These are phyloP conservation scores for Chalciporus sphaerocephalus DNA, from an alignment of 768 basidiomycete genomes.

Conservation along the genomic window DNA sequence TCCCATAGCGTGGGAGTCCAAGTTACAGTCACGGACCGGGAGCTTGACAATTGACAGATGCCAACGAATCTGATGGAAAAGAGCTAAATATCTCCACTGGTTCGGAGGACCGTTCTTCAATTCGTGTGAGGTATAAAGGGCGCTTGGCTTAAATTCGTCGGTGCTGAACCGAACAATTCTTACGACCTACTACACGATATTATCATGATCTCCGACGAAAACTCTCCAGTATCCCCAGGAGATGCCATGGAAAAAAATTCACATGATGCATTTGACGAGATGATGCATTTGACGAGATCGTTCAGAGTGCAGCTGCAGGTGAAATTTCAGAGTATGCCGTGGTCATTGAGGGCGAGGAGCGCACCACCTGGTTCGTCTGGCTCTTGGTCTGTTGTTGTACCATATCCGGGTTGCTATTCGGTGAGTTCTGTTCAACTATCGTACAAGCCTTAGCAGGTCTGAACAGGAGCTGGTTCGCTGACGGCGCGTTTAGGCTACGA, in stretches of 20 bases:
- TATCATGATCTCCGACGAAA: not conserved
- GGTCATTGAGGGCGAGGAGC: constrained; percentile 61
- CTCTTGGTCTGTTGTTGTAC: constrained; percentile 70
- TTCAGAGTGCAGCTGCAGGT: constrained; percentile 25
- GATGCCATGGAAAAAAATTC: constrained; percentile 5
- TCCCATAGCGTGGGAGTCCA: too few species aligned
- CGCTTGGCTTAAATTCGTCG: not conserved
- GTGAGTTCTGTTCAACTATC: constrained; percentile 37
- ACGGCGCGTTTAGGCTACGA: constrained; percentile 56
- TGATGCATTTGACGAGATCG: constrained; percentile 15
- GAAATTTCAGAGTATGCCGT: constrained; percentile 59
- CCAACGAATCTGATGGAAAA: too few species aligned
- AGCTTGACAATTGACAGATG: too few species aligned
- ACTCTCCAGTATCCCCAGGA: not conserved
- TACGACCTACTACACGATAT: not conserved
- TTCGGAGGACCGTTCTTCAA: not conserved
- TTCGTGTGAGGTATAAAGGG: too few species aligned
- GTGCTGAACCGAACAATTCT: not conserved
- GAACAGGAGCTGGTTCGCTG: not conserved
- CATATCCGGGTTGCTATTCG: constrained; percentile 73
- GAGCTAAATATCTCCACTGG: too few species aligned
- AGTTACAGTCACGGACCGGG: too few species aligned
- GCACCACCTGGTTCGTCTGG: constrained; percentile 73
- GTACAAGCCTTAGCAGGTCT: not conserved
- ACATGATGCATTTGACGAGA: constrained; percentile 12